Evolutionary conservation across 2,329 filamentous ascomycete species (phyloP), one percentile per base, ranked within the genome.

Genomic region (Parastagonospora avenae): DNA sequence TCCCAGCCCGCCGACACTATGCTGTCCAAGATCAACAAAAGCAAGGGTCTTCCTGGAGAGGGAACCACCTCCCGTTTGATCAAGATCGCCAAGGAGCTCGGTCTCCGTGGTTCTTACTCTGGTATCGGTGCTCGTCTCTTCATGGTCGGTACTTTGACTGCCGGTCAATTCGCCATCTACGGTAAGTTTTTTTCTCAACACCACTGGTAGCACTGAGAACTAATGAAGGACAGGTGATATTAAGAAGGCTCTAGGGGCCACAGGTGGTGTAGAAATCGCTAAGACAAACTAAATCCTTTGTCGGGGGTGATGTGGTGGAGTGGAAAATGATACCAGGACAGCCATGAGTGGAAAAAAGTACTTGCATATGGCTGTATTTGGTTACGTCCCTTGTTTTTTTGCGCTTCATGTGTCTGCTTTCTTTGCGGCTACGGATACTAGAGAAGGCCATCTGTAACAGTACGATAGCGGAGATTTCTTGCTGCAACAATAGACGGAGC

Each of bases 1-100:
- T 95, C 91, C 59, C 91, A 95, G 82, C 91, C 91, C 67, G 91
- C 91, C 75, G 91, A 95, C 77, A 95, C 91, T 74, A 95, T 95
- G 91, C 87, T 95, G 61, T 89, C 85, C 80, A 94, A 93, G 86
- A 94, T 95, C 84, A 95, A 95, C 89, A 94, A 94, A 89, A 91
- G 89, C 79, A 87, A 91, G 82, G 91, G 90, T 79, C 81, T 86
- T 55, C 90, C 91, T 63, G 91, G 91, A 82, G 90, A 95, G 82
- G 86, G 91, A 71, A 94, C 89, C 69, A 84, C 84, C 74, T 83
- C 81, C 76, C 88, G 91, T 77, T 80, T 95, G 71, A 82, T 93
- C 82, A 94, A 94, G 87, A 95, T 95, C 71, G 90, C 80, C 65
- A 89, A 87, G 79, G 90, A 95, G 80, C 88, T 95, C 68, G 91